These are phyloP conservation scores for Elymus sibiricus DNA, from an alignment of 176 grass and related monocot genomes.

Conservation along the genomic window DNA sequence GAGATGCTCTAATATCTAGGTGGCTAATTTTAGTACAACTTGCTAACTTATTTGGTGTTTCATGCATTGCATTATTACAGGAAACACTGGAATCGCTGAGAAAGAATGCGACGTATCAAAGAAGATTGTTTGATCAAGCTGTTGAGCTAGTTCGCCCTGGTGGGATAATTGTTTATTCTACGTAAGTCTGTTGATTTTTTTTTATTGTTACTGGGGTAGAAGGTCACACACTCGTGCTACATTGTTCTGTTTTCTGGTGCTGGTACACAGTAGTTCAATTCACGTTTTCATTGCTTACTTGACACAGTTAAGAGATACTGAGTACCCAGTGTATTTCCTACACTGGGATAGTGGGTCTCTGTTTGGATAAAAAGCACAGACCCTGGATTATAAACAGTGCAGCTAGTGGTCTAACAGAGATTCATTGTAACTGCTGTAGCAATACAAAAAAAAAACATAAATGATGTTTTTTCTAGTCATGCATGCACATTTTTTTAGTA, in stretches of 20 bases:
- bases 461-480: neutral
- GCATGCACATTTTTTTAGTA: constrained; percentile 5
- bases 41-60: constrained; percentile 27
- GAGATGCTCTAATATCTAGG: neutral
- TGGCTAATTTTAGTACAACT: neutral
- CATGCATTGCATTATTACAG: constrained; percentile 35
- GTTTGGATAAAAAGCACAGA: neutral
- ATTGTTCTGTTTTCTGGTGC: constrained; percentile 11
- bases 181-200: constrained; percentile 56
- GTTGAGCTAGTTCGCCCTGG: constrained; percentile 83
- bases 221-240: neutral
- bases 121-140: constrained; percentile 94
- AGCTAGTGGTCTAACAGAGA: neutral
- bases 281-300: neutral
- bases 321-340: neutral
- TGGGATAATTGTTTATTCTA: constrained; percentile 91
- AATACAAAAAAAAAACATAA: neutral
- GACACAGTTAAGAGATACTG: neutral
- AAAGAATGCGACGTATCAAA: constrained; percentile 81
- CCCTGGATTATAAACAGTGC: neutral
- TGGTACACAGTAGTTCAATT: neutral
- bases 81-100: constrained; percentile 80
- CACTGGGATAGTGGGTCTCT: neutral
- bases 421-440: neutral
- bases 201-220: constrained; percentile 7